Base-by-base conservation (phyloP, 371 early-diverging fungal genomes). In the Mucor saturninus region DNA sequence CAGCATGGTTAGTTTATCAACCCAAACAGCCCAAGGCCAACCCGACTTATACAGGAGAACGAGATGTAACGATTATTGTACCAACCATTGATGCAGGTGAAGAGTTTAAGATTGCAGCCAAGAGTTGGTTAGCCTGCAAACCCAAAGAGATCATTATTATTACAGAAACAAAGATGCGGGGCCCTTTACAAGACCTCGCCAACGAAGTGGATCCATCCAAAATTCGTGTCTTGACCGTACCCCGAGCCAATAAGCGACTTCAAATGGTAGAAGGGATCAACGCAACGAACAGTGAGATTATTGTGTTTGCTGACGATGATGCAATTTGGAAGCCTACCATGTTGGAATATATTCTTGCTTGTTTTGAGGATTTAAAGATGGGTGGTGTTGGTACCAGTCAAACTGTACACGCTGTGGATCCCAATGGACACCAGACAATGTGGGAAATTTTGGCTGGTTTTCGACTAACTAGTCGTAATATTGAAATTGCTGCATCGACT, bases 331-430 rank as follows among this genome's bases (percentile, higher is more conserved):
- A 76, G 11, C 83, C 85, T 2, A 83, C 83, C 13, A 80, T 83
- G 74, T 67, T 89, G 3, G 75, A 79, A 45, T 91, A 87, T 61
- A 84, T 89, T 53, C 70, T 91, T 64, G 91, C 91, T 5, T 89
- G 90, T 31, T 91, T 91, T 74, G 91, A 91, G 62, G 89, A 91
- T 61, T 76, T 80, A 38, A 79, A 83, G 43, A 86, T 91, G 79
- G 91, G 91, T 28, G 91, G 90, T 29, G 90, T 91, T 1, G 89
- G 90, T 6, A 91, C 91, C n/a, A 86, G 86, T 6, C 91, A 91
- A 53, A 69, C 72, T 2, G 81, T 80, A 5, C 74, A 77, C 62
- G 79, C 83, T 4, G 85, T 88, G 6, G 75, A 85, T n/a, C 76
- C 84, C 7, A 79, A 77, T 14, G 80, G 80, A 8, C 80, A 82